phyloP scores from a whole-genome alignment of 176 grass and related monocot genomes.

The Oryza coarctata region DNA sequence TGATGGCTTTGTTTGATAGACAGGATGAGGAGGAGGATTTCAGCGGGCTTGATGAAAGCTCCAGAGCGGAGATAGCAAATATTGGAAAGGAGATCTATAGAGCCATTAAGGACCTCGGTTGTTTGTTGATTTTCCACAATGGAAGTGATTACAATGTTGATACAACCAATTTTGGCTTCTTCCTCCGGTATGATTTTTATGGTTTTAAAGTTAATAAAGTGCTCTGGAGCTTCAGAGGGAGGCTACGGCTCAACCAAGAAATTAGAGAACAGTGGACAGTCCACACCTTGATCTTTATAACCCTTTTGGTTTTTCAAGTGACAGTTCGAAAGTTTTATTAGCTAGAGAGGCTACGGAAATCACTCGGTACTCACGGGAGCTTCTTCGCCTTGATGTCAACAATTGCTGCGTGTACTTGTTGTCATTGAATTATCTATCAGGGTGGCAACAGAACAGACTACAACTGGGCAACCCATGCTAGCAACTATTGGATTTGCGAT shows the following conservation, averaged over 20 bases:
- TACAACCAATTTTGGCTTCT: not conserved
- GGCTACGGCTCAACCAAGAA: not conserved
- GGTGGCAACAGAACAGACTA: not conserved
- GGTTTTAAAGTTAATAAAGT: not conserved
- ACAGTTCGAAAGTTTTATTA: not conserved
- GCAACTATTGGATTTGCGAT: conserved; percentile 25
- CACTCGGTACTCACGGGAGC: not conserved
- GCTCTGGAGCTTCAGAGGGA: not conserved
- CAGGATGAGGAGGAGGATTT: conserved; percentile 29
- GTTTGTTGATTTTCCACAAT: not conserved
- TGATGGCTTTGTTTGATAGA: not conserved
- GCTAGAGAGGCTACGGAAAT: not conserved
- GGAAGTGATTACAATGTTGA: not conserved
- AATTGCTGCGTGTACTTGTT: not conserved
- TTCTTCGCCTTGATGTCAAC: not conserved
- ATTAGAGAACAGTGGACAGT: not conserved
- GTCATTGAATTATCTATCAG: accelerated
- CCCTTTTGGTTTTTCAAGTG: not conserved
- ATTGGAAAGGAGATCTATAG: accelerated
- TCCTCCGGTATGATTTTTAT: accelerated
- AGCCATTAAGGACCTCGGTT: not conserved
- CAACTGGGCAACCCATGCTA: not conserved
- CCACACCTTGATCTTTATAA: not conserved
- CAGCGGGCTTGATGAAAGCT: not conserved
- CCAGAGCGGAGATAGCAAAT: not conserved